Evolutionary conservation across 352 stramenopile species (phyloP).

Genomic region (Phytophthora aleatoria): DNA sequence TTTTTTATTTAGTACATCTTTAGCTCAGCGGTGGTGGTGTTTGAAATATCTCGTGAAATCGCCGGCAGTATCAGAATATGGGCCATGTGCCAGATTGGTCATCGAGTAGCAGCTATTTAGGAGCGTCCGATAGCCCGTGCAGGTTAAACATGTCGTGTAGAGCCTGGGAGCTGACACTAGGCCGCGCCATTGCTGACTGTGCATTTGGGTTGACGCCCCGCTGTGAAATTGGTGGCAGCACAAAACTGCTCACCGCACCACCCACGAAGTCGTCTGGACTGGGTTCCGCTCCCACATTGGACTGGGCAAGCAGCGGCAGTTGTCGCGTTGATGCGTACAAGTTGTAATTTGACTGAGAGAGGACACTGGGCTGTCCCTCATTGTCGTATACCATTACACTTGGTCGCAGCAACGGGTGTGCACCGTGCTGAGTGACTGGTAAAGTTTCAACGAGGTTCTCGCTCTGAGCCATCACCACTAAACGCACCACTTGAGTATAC

Average conservation of each 20-base stretch:
- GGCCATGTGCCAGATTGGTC: too few species aligned
- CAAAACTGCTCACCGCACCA: slow-evolving; percentile 10
- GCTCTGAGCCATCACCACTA: slow-evolving; percentile 42
- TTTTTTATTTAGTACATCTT: too few species aligned
- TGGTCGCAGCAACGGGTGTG: slow-evolving; percentile 24
- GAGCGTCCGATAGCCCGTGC: slow-evolving; percentile 3
- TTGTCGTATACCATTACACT: slow-evolving; percentile 24
- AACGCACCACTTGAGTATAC: slow-evolving; percentile 47
- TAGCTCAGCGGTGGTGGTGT: too few species aligned
- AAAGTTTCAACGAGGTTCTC: slow-evolving; percentile 21
- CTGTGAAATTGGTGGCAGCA: slow-evolving; percentile 15
- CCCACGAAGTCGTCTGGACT: slow-evolving; percentile 13
- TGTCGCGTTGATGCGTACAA: slow-evolving; percentile 28
- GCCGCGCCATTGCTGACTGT: slow-evolving; percentile 7
- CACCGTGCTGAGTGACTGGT: slow-evolving; percentile 1
- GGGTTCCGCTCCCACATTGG: slow-evolving; percentile 12
- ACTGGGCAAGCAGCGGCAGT: slow-evolving; percentile 13
- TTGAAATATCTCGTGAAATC: too few species aligned
- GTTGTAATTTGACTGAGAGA: slow-evolving; percentile 25
- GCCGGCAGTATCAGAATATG: too few species aligned
- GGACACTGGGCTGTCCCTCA: slow-evolving; percentile 14
- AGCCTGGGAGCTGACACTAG: slow-evolving; percentile 25
- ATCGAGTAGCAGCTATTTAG: too few species aligned
- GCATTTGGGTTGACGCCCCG: neutral
- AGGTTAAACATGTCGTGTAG: slow-evolving; percentile 34